Base-by-base conservation (phyloP, 179 eudicot genomes). In the Beta corolliflora region DNA sequence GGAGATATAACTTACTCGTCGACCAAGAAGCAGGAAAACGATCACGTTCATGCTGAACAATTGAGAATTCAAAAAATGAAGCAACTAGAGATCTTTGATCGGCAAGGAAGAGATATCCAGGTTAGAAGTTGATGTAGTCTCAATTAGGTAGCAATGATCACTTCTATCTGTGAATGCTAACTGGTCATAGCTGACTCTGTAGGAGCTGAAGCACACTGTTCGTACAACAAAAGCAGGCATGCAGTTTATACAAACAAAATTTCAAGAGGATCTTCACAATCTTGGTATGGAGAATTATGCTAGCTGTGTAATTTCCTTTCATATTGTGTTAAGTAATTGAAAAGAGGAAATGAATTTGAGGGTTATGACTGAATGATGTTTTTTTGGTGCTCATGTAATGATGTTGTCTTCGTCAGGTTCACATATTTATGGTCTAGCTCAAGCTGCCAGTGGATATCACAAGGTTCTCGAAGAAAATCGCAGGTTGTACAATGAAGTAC, bases 391-490 rank as follows among this genome's bases (percentile, higher is more conserved):
- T 41, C 45, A 59, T 12, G 21, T 45, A 55, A 6, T 59, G 79
- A 76, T 16, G 11, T 52, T 80, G 23, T 69, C 71, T 66, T 74
- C 29, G 61, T 81, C 66, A 96, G 99, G 99, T 50, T 79, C 90
- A 78, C 96, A 96, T 73, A 82, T 96, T 70, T 87, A 90, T 85
- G 91, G 98, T 70, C 89, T 96, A 71, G 97, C 97, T 71, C 90
- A 92, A 86, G 98, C 98, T 80, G 99, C 99, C 78, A 91, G 97
- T 79, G 96, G 97, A 48, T 96, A 96, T 88, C 99, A 96, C 87
- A 91, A 82, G 88, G 99, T 96, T 82, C 97, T 96, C 64, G 97
- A 93, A 68, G 99, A 96, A 88, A 96, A 96, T 80, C 93, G 99
- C 31, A 94, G 90, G 87, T 86, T 96, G 78, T 96, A 96, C 86